These are phyloP conservation scores for Canna indica DNA, from an alignment of 176 grass and related monocot species.

Conservation along the genomic window DNA sequence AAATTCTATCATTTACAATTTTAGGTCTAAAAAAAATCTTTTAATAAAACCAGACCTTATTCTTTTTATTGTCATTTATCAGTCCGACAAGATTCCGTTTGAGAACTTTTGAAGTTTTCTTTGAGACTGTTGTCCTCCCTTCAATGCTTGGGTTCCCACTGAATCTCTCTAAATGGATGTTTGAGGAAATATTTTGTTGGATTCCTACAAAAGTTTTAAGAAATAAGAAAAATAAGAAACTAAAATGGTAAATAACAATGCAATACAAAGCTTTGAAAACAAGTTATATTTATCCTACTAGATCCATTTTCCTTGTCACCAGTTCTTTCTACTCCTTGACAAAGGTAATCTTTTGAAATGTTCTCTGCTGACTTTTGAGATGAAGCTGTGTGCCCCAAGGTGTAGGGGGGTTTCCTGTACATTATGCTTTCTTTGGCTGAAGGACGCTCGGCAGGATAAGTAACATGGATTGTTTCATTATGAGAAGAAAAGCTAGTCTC, in stretches of 20 bases:
- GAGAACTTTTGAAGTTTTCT: slow-evolving; percentile 70
- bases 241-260: slow-evolving; percentile 29
- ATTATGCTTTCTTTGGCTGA: slow-evolving; percentile 40
- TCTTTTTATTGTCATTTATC: slow-evolving; percentile 91
- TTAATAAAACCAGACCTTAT: slow-evolving; percentile 50
- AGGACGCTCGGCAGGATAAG: slow-evolving; percentile 39
- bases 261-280: slow-evolving; percentile 17
- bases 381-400: slow-evolving; percentile 30
- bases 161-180: slow-evolving; percentile 27
- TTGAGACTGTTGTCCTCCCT: slow-evolving; percentile 51
- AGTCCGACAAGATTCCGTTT: slow-evolving; percentile 76
- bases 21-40: slow-evolving; percentile 8
- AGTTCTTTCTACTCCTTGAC: slow-evolving; percentile 42
- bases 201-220: slow-evolving; percentile 26
- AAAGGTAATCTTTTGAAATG: slow-evolving; percentile 38
- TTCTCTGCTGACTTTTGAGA: slow-evolving; percentile 60
- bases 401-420: slow-evolving; percentile 66
- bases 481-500: slow-evolving; percentile 35
- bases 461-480: slow-evolving; percentile 30
- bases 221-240: neutral
- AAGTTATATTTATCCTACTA: slow-evolving; percentile 49
- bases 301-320: slow-evolving; percentile 51
- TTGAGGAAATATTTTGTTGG: slow-evolving; percentile 32
- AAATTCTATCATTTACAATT: neutral
- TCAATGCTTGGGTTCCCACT: slow-evolving; percentile 43